Conservation (phyloP, 352 stramenopile species). For the Globisporangium cederbergense region DNA sequence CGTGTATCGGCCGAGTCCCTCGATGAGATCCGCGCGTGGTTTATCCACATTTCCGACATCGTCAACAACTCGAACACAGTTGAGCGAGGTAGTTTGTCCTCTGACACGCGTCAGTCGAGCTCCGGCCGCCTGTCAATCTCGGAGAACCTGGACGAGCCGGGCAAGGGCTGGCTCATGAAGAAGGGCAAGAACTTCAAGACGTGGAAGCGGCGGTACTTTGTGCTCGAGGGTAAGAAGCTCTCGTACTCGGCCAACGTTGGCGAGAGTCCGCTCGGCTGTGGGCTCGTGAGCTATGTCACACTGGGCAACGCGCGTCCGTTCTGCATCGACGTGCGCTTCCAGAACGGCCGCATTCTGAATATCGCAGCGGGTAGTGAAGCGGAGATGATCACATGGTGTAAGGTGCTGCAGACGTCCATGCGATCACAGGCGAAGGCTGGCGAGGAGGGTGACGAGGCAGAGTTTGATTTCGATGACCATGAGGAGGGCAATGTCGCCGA, state of each 20-base stretch:
- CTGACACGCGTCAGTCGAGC: constrained; percentile 5
- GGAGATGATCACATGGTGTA: constrained; percentile 65
- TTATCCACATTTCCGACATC: constrained; percentile 36
- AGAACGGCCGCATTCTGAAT: constrained; percentile 61
- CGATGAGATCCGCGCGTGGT: constrained; percentile 61
- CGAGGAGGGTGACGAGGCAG: constrained; percentile 20
- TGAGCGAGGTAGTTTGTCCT: constrained; percentile 21
- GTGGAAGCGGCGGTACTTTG: constrained; percentile 65
- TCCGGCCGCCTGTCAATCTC: constrained; percentile 2
- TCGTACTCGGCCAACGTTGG: constrained; percentile 47
- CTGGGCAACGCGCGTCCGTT: constrained; percentile 67
- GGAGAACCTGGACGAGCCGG: constrained; percentile 16
- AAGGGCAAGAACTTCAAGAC: constrained; percentile 64
- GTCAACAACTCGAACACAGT: constrained; percentile 19
- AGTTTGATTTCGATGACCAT: constrained; percentile 57
- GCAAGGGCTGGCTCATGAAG: constrained; percentile 50
- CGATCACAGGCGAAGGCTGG: constrained; percentile 21
- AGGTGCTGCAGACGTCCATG: constrained; percentile 43
- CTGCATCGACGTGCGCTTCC: constrained; percentile 59
- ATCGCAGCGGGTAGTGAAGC: constrained; percentile 46
- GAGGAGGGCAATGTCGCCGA: constrained; percentile 26
- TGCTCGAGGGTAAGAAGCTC: constrained; percentile 51
- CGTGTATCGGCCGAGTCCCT: constrained; percentile 60
- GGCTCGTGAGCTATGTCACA: constrained; percentile 45
- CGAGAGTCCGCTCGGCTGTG: constrained; percentile 38